Evolutionary conservation across 257 asterid genomes (phyloP), one percentile per base, ranked within the genome.

Genomic region (Solanum virginianum): DNA sequence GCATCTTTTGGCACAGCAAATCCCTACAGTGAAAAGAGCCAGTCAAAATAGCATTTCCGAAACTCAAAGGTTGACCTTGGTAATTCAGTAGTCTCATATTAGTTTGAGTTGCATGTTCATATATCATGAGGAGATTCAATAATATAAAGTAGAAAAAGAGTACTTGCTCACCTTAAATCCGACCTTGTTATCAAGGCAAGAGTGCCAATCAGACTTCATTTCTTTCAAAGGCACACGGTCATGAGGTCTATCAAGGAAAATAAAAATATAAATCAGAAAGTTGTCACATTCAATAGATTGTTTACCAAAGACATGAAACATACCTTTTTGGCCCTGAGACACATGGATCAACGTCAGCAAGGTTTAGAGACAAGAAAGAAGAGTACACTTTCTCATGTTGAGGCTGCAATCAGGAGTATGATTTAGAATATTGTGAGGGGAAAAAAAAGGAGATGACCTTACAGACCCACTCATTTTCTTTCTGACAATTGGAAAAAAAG

Each of bases 241-340:
- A 91, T 96, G 99, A 85, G 99, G 98, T 91, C 99, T 96, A 72
- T 36, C 88, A 89, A 70, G 86, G 85, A 82, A 29, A 79, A 59
- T 11, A 60, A 47, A 59, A 69, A 51, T 69, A 83, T 51, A 51
- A 17, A 51, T 83, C 13, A 66, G 47, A 79, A 51, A 54, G 17
- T 53, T 26, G 26, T 29, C 83, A 26, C 65, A 83, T 69, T 32
- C 39, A 83, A 68, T 36, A 68, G 36, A 70, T 68, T 53, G 81
- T 69, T 69, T 36, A 11, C 69, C 79, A 59, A 39, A 71, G 75
- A 70, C 80, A 55, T 12, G 49, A 39, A 24, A 80, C 69, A 86
- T 45, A 96, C 98, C 98, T 94, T 89, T 96, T 96, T 16, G 99
- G 99, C 90, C 98, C 98, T 7, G 99, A 94, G 83, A 96, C 71